Conservation (phyloP, 1,139 yeast species). For the Yamadazyma atmosphaerica region DNA sequence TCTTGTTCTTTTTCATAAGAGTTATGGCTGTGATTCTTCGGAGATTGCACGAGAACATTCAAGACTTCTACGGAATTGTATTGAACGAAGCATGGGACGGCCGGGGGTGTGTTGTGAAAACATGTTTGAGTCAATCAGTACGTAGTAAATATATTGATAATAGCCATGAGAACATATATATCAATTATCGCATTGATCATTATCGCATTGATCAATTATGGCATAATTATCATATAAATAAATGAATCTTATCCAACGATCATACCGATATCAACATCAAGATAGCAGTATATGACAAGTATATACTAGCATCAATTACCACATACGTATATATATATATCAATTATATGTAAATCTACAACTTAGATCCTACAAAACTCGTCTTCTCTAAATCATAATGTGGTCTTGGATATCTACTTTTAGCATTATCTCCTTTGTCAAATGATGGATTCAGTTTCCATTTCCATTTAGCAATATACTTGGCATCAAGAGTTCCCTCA, state of each 20-base stretch:
- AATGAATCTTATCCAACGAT: no score
- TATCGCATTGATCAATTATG: no score
- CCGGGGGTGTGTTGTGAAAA: slow-evolving; percentile 12
- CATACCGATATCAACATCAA: no score
- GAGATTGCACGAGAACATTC: slow-evolving; percentile 19
- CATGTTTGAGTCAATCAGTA: slow-evolving; percentile 13
- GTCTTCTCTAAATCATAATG: slow-evolving; percentile 16
- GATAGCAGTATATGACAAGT: no score
- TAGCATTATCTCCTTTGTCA: slow-evolving; percentile 13
- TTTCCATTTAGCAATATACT: slow-evolving; percentile 24
- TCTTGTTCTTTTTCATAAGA: slow-evolving; percentile 10
- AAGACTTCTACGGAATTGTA: slow-evolving; percentile 14
- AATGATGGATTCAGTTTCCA: slow-evolving; percentile 31
- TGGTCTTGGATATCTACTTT: slow-evolving; percentile 18
- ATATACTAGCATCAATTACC: no score
- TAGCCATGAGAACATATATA: no score
- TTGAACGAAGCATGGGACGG: slow-evolving; percentile 15
- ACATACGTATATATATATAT: no score
- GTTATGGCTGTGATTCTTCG: slow-evolving; percentile 12
- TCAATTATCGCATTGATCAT: no score
- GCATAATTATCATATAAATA: no score
- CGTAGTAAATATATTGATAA: neutral
- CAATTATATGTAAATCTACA: no score
- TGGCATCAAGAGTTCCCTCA: slow-evolving; percentile 20
- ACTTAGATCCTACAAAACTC: no score